A percentile compares a stretch with the other conserved stretches of the same genome.
Conservation (phyloP, 768 basidiomycete genomes). For the Lactifluus piperatus region DNA sequence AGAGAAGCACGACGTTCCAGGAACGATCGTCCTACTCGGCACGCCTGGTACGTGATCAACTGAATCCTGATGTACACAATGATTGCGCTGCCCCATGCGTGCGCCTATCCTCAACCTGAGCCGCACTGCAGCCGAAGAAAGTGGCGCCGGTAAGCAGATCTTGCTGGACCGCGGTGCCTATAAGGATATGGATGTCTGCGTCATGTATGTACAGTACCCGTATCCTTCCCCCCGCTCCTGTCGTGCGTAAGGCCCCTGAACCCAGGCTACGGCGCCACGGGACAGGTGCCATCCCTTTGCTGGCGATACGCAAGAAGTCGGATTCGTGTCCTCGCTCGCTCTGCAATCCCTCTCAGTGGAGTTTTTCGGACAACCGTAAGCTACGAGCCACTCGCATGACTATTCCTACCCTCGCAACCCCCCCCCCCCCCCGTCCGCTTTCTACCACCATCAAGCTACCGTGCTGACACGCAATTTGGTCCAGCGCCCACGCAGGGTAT, state of each 20-base stretch:
- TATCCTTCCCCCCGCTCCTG: not conserved
- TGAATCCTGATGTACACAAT: not conserved
- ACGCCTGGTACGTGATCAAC: conserved; percentile 41
- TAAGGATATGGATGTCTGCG: conserved; percentile 68
- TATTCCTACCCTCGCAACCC: too few relatives aligned
- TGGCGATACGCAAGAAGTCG: conserved; percentile 44
- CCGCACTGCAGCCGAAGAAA: conserved; percentile 57
- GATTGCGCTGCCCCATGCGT: not conserved
- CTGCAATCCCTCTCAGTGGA: conserved; percentile 59
- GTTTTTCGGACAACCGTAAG: conserved; percentile 67
- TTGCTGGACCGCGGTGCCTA: conserved; percentile 72
- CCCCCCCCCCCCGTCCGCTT: not conserved
- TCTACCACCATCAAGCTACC: too few relatives aligned
- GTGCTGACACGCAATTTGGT: not conserved
- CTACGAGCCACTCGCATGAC: conserved; percentile 12
- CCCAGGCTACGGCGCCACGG: too few relatives aligned
- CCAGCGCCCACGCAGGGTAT: conserved; percentile 72
- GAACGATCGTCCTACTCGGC: conserved; percentile 65
- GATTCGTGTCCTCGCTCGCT: conserved; percentile 48
- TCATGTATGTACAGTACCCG: conserved; percentile 45
- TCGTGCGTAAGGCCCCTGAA: not conserved
- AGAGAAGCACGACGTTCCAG: conserved; percentile 50
- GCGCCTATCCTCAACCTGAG: not conserved
- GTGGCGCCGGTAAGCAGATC: conserved; percentile 67
- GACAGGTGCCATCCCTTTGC: conserved; percentile 65